Conservation (phyloP, 805 yeast genomes). For the Candida dajiaensis region DNA sequence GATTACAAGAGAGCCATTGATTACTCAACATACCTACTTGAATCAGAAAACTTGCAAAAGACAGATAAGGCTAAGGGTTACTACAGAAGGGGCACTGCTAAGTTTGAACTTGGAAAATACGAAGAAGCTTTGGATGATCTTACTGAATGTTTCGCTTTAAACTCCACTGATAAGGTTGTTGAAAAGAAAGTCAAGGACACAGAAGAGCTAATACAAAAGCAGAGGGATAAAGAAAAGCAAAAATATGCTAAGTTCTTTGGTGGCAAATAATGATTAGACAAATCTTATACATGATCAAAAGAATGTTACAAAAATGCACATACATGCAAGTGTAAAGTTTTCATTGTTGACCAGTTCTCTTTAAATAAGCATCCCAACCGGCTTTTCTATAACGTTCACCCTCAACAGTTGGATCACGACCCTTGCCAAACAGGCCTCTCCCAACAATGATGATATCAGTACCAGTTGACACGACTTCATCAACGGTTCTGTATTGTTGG, state of each 20-base stretch:
- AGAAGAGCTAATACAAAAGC: constrained; percentile 33
- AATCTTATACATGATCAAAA: no score
- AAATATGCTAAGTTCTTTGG: constrained; percentile 60
- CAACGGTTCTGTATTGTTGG: constrained; percentile 93
- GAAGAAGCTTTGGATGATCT: constrained; percentile 46
- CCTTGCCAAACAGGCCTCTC: constrained; percentile 91
- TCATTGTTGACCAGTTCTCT: constrained; percentile 23
- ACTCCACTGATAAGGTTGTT: constrained; percentile 47
- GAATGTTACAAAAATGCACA: no score
- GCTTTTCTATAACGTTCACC: constrained; percentile 87
- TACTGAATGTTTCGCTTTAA: constrained; percentile 34
- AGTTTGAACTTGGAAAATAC: constrained; percentile 37
- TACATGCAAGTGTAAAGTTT: neutral
- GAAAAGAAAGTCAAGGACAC: constrained; percentile 36
- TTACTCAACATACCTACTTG: constrained; percentile 53
- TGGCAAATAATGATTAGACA: neutral
- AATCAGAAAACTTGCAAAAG: constrained; percentile 32
- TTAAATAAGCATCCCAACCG: constrained; percentile 88
- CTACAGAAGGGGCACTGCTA: constrained; percentile 49
- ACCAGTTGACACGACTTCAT: constrained; percentile 78
- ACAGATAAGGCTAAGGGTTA: constrained; percentile 52
- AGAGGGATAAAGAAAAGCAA: constrained; percentile 45
- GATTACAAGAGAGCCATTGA: constrained; percentile 45
- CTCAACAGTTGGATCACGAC: constrained; percentile 84
- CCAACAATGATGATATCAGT: constrained; percentile 97